A percentile compares a stretch with the other conserved stretches of the same genome.
phyloP scores from a whole-genome alignment of 75 land plant species.

The Selaginella moellendorffii region DNA sequence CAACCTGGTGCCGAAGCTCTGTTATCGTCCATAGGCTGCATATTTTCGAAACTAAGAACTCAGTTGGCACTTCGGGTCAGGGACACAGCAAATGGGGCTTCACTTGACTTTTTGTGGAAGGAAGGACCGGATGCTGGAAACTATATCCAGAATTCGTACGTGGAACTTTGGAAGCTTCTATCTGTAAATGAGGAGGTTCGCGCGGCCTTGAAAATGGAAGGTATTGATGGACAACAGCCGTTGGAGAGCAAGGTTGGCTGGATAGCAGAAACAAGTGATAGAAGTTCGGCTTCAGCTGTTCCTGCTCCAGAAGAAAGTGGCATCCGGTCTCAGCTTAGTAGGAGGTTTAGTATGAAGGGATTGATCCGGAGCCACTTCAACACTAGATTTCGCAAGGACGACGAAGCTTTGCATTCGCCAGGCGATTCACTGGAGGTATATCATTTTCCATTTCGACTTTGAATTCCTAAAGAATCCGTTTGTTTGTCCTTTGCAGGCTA shows the following conservation, averaged over 20 bases:
- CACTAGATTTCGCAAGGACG: neutral
- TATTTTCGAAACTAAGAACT: slow-evolving; percentile 19
- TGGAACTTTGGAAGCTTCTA: slow-evolving; percentile 18
- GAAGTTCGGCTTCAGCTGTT: neutral
- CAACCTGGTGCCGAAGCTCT: neutral
- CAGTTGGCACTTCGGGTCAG: slow-evolving; percentile 12
- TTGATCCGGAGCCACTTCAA: neutral
- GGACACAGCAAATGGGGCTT: neutral
- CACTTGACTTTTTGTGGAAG: neutral
- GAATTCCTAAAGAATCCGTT: too few relatives aligned
- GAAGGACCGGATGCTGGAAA: too few relatives aligned
- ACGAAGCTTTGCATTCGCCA: neutral
- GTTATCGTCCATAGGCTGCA: slow-evolving; percentile 10
- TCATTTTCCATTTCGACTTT: too few relatives aligned
- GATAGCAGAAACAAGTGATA: neutral
- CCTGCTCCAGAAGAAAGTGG: neutral
- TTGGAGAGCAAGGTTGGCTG: neutral
- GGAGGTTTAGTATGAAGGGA: neutral
- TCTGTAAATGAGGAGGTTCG: slow-evolving; percentile 17
- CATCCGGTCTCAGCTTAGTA: too few relatives aligned
- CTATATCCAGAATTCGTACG: slow-evolving; percentile 1
- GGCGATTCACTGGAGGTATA: neutral
- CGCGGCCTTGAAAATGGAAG: slow-evolving; percentile 17
- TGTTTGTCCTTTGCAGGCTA: slow-evolving; percentile 37
- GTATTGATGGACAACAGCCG: slow-evolving; percentile 10